Evolutionary conservation across 148 eudicot species (phyloP).

Genomic region (Persicaria maculosa): DNA sequence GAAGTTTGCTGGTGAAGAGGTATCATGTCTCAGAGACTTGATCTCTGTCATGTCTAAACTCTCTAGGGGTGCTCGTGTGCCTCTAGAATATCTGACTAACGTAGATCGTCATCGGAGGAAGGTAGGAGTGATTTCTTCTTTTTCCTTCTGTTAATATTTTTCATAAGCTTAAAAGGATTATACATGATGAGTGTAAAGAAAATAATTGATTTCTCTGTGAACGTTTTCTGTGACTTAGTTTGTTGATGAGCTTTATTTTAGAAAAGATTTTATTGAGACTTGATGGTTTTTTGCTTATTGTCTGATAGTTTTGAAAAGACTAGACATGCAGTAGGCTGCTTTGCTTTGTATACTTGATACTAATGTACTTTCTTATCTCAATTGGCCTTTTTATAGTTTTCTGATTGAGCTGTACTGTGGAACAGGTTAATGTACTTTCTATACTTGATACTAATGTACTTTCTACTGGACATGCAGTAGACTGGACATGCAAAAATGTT

Average conservation of each 20-base stretch:
- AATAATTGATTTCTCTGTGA: background rate
- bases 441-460: too few species aligned
- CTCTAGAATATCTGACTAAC: constrained; percentile 75
- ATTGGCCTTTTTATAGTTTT: background rate
- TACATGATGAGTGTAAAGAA: background rate
- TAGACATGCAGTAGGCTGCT: background rate
- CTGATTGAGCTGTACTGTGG: background rate
- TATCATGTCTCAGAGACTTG: constrained; percentile 60
- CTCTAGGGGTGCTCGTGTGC: constrained; percentile 80
- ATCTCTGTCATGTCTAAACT: constrained; percentile 60
- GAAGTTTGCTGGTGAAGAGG: constrained; percentile 78
- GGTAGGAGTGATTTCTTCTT: constrained; percentile 34
- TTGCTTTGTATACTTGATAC: too few species aligned
- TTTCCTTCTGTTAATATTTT: background rate
- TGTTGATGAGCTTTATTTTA: background rate
- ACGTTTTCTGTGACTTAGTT: background rate
- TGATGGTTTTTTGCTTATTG: background rate
- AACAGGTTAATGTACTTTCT: background rate
- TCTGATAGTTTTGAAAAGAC: background rate
- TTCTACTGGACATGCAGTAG: too few species aligned
- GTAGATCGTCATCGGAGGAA: constrained; percentile 78
- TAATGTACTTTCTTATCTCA: background rate
- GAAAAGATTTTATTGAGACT: background rate
- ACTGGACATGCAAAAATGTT: background rate
- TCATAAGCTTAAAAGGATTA: background rate